Evolutionary conservation across 371 early-diverging fungal species (phyloP).

Genomic region (Circinella umbellata): DNA sequence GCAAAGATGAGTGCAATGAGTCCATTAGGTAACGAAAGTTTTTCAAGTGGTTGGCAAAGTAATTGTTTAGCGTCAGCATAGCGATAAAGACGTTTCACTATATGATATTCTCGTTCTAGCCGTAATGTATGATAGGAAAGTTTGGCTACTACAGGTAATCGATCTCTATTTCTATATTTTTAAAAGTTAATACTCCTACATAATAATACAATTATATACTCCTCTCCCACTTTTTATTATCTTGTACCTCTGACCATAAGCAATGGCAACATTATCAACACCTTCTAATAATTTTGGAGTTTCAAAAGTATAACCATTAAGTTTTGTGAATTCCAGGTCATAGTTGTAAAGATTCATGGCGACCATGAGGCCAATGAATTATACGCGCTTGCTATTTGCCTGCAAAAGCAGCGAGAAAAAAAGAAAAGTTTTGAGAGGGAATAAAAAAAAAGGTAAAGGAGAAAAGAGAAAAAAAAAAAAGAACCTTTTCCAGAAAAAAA

Average conservation of each 20-base stretch:
- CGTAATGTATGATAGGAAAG: constrained; percentile 48
- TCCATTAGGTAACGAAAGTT: constrained; percentile 29
- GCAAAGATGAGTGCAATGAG: constrained; percentile 46
- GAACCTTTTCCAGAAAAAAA: not conserved
- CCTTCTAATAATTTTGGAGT: constrained; percentile 33
- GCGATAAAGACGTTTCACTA: constrained; percentile 43
- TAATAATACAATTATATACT: not conserved
- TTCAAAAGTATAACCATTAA: constrained; percentile 40
- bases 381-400: constrained; percentile 4
- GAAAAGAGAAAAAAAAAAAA: not conserved
- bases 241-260: constrained; percentile 45
- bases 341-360: constrained; percentile 26
- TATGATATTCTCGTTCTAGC: constrained; percentile 54
- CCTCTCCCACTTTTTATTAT: not conserved
- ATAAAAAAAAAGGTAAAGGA: not conserved
- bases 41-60: constrained; percentile 47
- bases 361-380: constrained; percentile 16
- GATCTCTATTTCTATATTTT: constrained; percentile 40
- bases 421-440: not conserved
- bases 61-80: constrained; percentile 30
- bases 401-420: constrained; percentile 5
- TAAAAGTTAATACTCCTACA: not conserved
- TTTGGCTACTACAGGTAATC: constrained; percentile 47
- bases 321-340: constrained; percentile 29
- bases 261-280: constrained; percentile 39